A percentile compares a stretch with the other conserved stretches of the same genome.
Conservation (phyloP, 306 rosid species). For the Cyclanthera cordifolia region DNA sequence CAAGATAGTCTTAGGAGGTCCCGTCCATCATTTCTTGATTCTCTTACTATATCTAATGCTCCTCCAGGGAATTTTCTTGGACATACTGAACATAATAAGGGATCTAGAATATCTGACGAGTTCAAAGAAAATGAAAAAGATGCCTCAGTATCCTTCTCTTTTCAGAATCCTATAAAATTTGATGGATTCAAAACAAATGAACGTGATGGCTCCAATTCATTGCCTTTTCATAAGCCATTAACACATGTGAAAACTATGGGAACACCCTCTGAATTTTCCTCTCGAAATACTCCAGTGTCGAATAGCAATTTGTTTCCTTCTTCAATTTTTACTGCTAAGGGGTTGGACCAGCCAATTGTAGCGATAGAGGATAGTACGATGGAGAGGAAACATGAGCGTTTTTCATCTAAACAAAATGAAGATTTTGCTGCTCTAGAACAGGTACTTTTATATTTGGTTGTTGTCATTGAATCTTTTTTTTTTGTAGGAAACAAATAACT, state of each 20-base stretch:
- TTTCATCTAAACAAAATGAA: conserved; percentile 53
- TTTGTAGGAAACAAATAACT: too few relatives aligned
- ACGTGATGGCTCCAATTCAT: conserved; percentile 26
- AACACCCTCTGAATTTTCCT: conserved; percentile 26
- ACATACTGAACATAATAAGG: conserved; percentile 30
- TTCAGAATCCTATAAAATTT: conserved; percentile 30
- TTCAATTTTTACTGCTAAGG: conserved; percentile 23
- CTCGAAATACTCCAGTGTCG: conserved; percentile 27
- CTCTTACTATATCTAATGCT: conserved; percentile 45
- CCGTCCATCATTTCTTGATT: conserved; percentile 85
- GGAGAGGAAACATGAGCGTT: conserved; percentile 45
- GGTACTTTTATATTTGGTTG: conserved; percentile 37
- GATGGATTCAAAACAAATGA: conserved; percentile 31
- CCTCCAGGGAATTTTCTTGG: conserved; percentile 39
- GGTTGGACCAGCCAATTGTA: conserved; percentile 24
- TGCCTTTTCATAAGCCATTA: conserved; percentile 32
- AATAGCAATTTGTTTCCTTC: conserved; percentile 22
- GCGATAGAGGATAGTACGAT: conserved; percentile 36
- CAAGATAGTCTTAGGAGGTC: conserved; percentile 58
- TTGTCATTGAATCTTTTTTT: too few relatives aligned
- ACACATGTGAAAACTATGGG: conserved; percentile 29
- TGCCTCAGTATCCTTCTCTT: conserved; percentile 27
- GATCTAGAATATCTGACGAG: conserved; percentile 29
- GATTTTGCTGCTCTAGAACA: conserved; percentile 91
- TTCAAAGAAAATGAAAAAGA: conserved; percentile 31